Evolutionary conservation across 2,329 filamentous ascomycete species (phyloP).

Genomic region (Myriosclerotinia duriaeana): DNA sequence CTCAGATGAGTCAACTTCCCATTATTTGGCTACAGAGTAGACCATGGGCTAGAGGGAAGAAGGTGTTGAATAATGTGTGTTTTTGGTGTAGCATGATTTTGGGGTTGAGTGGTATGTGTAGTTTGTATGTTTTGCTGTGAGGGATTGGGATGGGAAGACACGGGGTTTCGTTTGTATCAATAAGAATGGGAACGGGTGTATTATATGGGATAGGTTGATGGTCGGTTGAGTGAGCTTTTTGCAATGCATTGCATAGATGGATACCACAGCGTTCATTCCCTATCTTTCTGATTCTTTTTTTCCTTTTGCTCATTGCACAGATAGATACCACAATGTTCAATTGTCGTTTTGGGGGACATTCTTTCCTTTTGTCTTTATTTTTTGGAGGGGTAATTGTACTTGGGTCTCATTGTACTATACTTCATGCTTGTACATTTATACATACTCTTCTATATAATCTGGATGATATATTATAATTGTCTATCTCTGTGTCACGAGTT

Average conservation of each 20-base stretch:
- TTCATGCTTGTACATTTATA: background rate
- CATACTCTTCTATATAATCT: background rate
- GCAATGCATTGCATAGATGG: background rate
- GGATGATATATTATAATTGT: too few relatives aligned
- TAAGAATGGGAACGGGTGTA: background rate
- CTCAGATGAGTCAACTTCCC: slow-evolving; percentile 95
- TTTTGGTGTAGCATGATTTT: slow-evolving; percentile 94
- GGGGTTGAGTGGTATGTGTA: slow-evolving; percentile 57
- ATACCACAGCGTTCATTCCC: background rate
- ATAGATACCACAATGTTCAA: slow-evolving; percentile 4
- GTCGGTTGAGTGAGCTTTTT: background rate
- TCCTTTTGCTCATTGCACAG: background rate
- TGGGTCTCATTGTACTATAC: background rate
- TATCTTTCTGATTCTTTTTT: background rate
- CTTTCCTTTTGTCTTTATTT: background rate
- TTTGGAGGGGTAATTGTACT: too few relatives aligned
- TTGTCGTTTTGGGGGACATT: background rate
- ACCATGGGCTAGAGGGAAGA: slow-evolving; percentile 68
- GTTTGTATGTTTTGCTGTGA: slow-evolving; percentile 21
- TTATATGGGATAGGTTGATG: background rate
- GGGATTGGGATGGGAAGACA: background rate
- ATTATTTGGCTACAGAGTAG: slow-evolving; percentile 90
- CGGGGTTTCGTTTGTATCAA: background rate
- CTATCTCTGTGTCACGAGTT: too few relatives aligned
- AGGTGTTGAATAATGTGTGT: slow-evolving; percentile 81